These are phyloP conservation scores for Mortierella hygrophila DNA, from an alignment of 192 early-diverging fungal species.

Conservation along the genomic window DNA sequence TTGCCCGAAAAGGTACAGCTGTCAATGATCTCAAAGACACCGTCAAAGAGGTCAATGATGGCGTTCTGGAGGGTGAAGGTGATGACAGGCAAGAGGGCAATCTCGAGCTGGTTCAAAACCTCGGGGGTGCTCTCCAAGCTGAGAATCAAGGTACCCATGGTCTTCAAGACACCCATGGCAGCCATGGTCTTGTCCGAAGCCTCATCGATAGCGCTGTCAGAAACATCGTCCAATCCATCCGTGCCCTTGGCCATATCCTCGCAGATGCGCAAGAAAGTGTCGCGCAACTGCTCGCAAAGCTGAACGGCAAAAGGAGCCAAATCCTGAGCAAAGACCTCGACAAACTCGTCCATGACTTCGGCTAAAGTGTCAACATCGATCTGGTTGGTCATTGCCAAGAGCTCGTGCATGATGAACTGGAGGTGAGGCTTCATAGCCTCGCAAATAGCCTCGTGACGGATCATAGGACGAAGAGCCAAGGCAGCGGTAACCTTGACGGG, in stretches of 20 bases:
- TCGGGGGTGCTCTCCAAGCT: slow-evolving; percentile 87
- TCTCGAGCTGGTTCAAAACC: slow-evolving; percentile 85
- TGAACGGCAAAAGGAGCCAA: slow-evolving; percentile 95
- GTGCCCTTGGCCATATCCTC: slow-evolving; percentile 61
- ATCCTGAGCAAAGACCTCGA: slow-evolving; percentile 91
- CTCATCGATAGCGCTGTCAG: slow-evolving; percentile 73
- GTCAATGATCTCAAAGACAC: slow-evolving; percentile 92
- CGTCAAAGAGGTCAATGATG: slow-evolving; percentile 85
- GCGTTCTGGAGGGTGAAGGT: slow-evolving; percentile 83
- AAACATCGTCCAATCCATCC: slow-evolving; percentile 57
- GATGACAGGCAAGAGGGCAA: slow-evolving; percentile 82
- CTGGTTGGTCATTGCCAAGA: slow-evolving; percentile 91
- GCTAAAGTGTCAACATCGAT: slow-evolving; percentile 95
- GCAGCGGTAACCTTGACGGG: slow-evolving; percentile 93
- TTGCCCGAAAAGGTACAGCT: slow-evolving; percentile 88
- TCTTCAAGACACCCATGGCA: slow-evolving; percentile 91
- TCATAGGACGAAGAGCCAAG: slow-evolving; percentile 83
- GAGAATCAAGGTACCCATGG: slow-evolving; percentile 88
- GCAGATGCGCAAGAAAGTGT: slow-evolving; percentile 87
- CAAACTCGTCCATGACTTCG: slow-evolving; percentile 90
- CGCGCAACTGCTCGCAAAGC: slow-evolving; percentile 87
- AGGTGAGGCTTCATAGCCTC: slow-evolving; percentile 58
- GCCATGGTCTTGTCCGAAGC: slow-evolving; percentile 90
- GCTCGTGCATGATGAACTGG: slow-evolving; percentile 62
- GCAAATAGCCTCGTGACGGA: slow-evolving; percentile 72